Percentiles rank a stretch among this genome's conserved stretches.
These are phyloP conservation scores for Thielaviopsis euricoi DNA, from an alignment of 2,329 filamentous ascomycete genomes.

Conservation along the genomic window DNA sequence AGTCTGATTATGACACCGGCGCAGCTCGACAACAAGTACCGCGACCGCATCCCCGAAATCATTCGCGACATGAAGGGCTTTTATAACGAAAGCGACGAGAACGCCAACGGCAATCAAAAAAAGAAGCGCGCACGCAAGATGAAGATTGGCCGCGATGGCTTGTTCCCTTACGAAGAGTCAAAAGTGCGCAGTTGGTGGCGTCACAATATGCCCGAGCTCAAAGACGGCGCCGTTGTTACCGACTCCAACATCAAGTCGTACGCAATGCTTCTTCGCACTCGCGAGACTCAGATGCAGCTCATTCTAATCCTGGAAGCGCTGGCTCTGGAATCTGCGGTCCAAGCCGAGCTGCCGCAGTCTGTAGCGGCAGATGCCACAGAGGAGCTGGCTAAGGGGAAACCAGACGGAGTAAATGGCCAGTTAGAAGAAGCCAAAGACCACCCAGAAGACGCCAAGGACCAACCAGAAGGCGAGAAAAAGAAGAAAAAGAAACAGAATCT, in stretches of 20 bases:
- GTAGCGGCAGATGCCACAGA: not conserved
- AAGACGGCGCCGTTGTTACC: slow-evolving; percentile 26
- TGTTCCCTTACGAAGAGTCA: slow-evolving; percentile 50
- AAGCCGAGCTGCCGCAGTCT: slow-evolving; percentile 14
- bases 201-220: slow-evolving; percentile 33
- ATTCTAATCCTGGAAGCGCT: slow-evolving; percentile 65
- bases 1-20: slow-evolving; percentile 48
- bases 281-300: slow-evolving; percentile 68
- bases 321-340: slow-evolving; percentile 43
- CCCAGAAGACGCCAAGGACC: not conserved
- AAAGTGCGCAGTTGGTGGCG: slow-evolving; percentile 56
- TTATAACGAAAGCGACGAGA: slow-evolving; percentile 34
- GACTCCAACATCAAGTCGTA: slow-evolving; percentile 42
- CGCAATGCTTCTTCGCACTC: slow-evolving; percentile 48
- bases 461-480: slow-evolving; percentile 20
- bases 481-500: slow-evolving; percentile 49
- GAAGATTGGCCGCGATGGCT: slow-evolving; percentile 49
- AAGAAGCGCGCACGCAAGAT: slow-evolving; percentile 45
- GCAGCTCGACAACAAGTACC: slow-evolving; percentile 64
- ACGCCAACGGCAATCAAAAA: slow-evolving; percentile 19
- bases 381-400: slow-evolving; percentile 13
- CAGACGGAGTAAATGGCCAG: not conserved
- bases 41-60: slow-evolving; percentile 49
- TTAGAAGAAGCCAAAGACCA: not conserved
- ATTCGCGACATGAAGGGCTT: slow-evolving; percentile 39